Evolutionary conservation across 2,329 filamentous ascomycete species (phyloP).

Genomic region (Pseudonectria buxi): DNA sequence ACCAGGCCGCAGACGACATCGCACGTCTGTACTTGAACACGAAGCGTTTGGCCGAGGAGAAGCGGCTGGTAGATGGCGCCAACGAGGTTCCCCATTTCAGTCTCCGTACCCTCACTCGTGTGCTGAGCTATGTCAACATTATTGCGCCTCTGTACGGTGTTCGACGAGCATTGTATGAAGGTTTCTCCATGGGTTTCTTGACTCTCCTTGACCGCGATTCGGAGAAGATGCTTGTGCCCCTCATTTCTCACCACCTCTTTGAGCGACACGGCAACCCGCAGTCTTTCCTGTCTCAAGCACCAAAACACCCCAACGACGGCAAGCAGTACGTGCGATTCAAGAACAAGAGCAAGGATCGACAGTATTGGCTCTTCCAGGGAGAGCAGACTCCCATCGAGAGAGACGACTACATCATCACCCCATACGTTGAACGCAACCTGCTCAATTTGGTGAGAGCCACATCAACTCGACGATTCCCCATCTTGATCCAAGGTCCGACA

Average conservation of each 20-base stretch:
- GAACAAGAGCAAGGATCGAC: constrained; percentile 55
- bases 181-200: constrained; percentile 96
- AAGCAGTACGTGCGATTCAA: constrained; percentile 73
- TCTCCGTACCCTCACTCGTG: constrained; percentile 84
- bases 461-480: constrained; percentile 85
- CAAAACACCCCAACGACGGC: constrained; percentile 70
- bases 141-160: constrained; percentile 80
- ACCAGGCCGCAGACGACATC: constrained; percentile 70
- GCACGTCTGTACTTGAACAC: constrained; percentile 83
- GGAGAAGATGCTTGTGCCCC: constrained; percentile 67
- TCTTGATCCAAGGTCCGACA: constrained; percentile 92
- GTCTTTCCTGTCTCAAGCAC: constrained; percentile 69
- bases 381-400: constrained; percentile 57
- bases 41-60: constrained; percentile 72
- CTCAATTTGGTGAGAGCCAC: constrained; percentile 90
- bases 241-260: constrained; percentile 76
- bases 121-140: constrained; percentile 79
- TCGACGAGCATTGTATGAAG: constrained; percentile 82
- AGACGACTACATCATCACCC: constrained; percentile 90
- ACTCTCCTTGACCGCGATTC: constrained; percentile 81
- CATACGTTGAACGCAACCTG: constrained; percentile 89
- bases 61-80: constrained; percentile 85
- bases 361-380: constrained; percentile 87
- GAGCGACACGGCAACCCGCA: constrained; percentile 59
- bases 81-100: constrained; percentile 97